These are phyloP conservation scores for Discostella stelligera DNA, from an alignment of 352 stramenopile species.

Conservation along the genomic window DNA sequence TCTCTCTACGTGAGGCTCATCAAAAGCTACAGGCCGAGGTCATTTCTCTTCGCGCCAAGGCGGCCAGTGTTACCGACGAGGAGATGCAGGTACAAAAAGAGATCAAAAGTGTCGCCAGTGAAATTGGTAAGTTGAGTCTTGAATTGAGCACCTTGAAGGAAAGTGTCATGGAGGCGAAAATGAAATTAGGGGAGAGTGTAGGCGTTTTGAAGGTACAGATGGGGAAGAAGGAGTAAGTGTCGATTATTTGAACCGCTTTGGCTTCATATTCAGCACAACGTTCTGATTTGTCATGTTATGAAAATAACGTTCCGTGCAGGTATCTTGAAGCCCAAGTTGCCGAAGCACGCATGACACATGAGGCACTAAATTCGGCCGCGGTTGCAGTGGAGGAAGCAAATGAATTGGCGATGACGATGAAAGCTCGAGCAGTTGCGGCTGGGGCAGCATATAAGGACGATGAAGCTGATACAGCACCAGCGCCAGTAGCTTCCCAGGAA, in stretches of 20 bases:
- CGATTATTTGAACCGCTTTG: background rate
- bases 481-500: background rate
- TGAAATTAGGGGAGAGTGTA: conserved; percentile 61
- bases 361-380: conserved; percentile 22
- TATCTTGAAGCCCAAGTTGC: conserved; percentile 30
- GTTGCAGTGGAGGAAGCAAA: conserved; percentile 41
- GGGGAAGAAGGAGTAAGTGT: conserved; percentile 70
- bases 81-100: conserved; percentile 70
- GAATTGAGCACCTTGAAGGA: conserved; percentile 58
- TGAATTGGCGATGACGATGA: conserved; percentile 24
- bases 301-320: conserved; percentile 7
- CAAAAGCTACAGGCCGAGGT: conserved; percentile 80
- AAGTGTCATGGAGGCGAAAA: conserved; percentile 61
- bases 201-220: conserved; percentile 66
- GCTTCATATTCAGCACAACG: background rate
- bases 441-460: conserved; percentile 11
- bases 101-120: conserved; percentile 50
- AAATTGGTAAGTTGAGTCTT: conserved; percentile 61
- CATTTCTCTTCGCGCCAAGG: conserved; percentile 71
- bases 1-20: conserved; percentile 56
- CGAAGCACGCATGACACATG: conserved; percentile 30
- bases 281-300: background rate
- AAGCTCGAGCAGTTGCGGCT: conserved; percentile 16
- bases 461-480: conserved; percentile 3
- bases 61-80: conserved; percentile 67